These are phyloP conservation scores for Geoglossum cookeanum DNA, from an alignment of 2,329 filamentous ascomycete species.

Conservation along the genomic window DNA sequence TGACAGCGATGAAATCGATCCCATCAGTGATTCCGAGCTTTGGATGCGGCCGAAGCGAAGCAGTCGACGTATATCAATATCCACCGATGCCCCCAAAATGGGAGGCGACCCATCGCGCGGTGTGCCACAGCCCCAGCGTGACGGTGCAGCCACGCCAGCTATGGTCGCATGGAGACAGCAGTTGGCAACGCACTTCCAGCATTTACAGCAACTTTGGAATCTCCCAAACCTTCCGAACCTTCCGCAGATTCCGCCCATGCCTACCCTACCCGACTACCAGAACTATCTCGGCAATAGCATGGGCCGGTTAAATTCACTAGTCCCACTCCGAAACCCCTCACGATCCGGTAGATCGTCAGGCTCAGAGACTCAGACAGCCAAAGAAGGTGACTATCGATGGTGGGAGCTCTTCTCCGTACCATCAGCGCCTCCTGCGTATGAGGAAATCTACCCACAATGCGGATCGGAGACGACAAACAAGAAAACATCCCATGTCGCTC, in stretches of 20 bases:
- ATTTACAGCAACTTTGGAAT: conserved; percentile 55
- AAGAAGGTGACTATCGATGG: conserved; percentile 38
- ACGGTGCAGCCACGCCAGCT: conserved; percentile 31
- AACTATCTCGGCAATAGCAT: conserved; percentile 42
- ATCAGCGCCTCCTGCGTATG: conserved; percentile 51
- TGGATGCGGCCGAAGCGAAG: not conserved
- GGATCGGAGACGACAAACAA: conserved; percentile 27
- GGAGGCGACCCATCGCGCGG: not conserved
- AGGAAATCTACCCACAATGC: conserved; percentile 50
- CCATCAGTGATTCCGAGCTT: not conserved
- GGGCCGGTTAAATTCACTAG: conserved; percentile 52
- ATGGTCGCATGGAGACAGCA: conserved; percentile 57
- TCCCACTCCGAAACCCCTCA: conserved; percentile 41
- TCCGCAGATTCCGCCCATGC: conserved; percentile 35
- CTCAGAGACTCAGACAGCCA: conserved; percentile 22
- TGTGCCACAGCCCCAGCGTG: conserved; percentile 6
- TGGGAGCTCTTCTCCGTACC: conserved; percentile 45
- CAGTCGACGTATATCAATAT: not conserved
- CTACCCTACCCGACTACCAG: conserved; percentile 52
- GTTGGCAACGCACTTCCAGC: conserved; percentile 51
- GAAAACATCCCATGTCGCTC: conserved; percentile 38
- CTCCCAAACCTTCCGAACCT: conserved; percentile 30
- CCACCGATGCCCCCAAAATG: not conserved
- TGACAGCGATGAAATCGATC: not conserved
- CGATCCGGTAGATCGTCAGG: conserved; percentile 29